Evolutionary conservation across 1,284 basidiomycete species (phyloP).

Genomic region (Moesziomyces parantarcticus): DNA sequence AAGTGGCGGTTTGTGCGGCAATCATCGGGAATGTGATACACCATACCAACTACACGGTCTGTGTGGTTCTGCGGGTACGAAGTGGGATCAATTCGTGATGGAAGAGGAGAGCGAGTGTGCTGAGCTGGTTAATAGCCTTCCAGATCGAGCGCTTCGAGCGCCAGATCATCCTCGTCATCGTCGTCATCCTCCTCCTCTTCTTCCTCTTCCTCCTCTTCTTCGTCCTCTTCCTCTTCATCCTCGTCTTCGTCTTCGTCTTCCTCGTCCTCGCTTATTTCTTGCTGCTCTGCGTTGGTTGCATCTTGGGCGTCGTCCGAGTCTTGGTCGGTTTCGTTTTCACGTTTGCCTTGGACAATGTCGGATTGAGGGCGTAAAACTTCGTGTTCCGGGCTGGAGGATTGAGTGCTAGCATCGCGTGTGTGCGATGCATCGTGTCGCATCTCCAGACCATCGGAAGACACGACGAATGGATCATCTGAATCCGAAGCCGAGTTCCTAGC

Average conservation of each 20-base stretch:
- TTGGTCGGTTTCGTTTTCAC: constrained; percentile 3
- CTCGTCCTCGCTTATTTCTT: constrained; percentile 13
- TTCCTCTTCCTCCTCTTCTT: constrained; percentile 37
- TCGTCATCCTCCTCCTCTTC: constrained; percentile 92
- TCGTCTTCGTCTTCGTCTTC: constrained; percentile 33
- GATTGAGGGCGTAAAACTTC: too few species aligned
- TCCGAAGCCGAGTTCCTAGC: neutral
- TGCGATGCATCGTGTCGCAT: too few species aligned
- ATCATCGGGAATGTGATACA: too few species aligned
- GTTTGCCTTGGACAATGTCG: neutral
- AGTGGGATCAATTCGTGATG: too few species aligned
- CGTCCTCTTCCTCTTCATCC: constrained; percentile 40
- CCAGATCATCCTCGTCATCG: constrained; percentile 96
- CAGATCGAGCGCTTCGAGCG: constrained; percentile 97
- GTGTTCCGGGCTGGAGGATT: too few species aligned
- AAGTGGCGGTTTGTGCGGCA: too few species aligned
- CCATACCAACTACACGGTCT: too few species aligned
- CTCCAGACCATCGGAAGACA: too few species aligned
- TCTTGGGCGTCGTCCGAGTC: neutral
- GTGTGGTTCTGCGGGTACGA: too few species aligned
- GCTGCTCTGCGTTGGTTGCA: constrained; percentile 19
- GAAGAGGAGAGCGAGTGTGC: too few species aligned
- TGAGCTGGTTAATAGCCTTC: constrained; percentile 34
- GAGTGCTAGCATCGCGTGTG: too few species aligned
- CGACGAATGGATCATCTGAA: too few species aligned